Evolutionary conservation across 345 rosid genomes (phyloP), one percentile per base, ranked within the genome.

Genomic region (Anacardium occidentale): DNA sequence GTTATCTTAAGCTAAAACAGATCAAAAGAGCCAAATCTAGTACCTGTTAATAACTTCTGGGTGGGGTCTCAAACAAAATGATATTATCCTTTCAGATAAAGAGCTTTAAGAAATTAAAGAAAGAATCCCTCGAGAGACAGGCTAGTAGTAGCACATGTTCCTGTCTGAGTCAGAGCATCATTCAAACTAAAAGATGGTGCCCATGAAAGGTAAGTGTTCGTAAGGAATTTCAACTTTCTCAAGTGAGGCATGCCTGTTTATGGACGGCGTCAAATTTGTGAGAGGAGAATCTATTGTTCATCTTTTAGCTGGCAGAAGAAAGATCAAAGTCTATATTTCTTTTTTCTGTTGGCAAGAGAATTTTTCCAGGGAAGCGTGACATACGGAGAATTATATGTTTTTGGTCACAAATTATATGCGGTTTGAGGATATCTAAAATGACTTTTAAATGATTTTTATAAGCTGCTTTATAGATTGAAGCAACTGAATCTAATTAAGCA

Each of bases 251-350:
- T 22, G 4, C 13, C 47, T 25, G 26, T 68, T 57, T 13, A 22
- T 4, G 45, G 53, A 47, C 54, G 62, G 62, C 72, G 12, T 71
- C 62, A 71, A 58, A 73, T 64, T 26, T 68, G 70, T 60, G 50
- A 71, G 29, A 52, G 15, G 21, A 74, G 78, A 78, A 76, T 70
- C 75, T 76, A 59, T 25, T 73, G 74, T 58, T 67, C 59, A 60
- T 72, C 26, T 61, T 72, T 76, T 73, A 72, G 74, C 74, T 42
- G 85, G 72, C 76, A 78, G 75, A 8, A 64, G 51, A 47, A 68
- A 53, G 37, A 34, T 2, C 37, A 34, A 5, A 32, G 37, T 34
- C 42, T 10, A 57, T 24, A 56, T 53, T 66, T 70, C 8, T 65
- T 29, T 6, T 51, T 51, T 56, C 52, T 50, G 25, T 32, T 67